Conservation (phyloP, 129 eudicot species). For the Chrysanthemum seticuspe region DNA sequence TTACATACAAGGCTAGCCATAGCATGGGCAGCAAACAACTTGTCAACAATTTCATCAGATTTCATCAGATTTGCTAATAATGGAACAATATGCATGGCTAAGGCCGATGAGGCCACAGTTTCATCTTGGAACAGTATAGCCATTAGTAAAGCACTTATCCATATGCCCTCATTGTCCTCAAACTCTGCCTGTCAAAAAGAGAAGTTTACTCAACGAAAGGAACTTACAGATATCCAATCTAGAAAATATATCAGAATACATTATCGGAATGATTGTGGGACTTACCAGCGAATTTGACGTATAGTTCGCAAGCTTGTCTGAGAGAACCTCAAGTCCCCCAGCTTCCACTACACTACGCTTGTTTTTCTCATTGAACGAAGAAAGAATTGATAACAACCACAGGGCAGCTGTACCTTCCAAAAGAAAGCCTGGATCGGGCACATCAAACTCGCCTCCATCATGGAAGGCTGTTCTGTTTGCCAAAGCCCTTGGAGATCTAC, state of each 20-base stretch:
- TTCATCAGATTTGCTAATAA: conserved; percentile 54
- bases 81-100: conserved; percentile 50
- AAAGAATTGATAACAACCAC: conserved; percentile 67
- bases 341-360: conserved; percentile 59
- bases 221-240: neutral
- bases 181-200: conserved; percentile 57
- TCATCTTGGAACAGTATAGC: conserved; percentile 70
- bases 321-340: conserved; percentile 69
- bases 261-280: conserved; percentile 8
- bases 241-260: neutral
- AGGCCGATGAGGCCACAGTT: conserved; percentile 50
- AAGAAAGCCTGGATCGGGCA: conserved; percentile 64
- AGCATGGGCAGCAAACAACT: conserved; percentile 73
- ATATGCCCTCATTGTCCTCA: conserved; percentile 67
- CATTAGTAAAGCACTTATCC: conserved; percentile 63
- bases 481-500: conserved; percentile 45
- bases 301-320: conserved; percentile 56
- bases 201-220: neutral
- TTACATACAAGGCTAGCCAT: conserved; percentile 66
- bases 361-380: conserved; percentile 47
- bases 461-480: conserved; percentile 48
- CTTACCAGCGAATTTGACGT: conserved; percentile 55
- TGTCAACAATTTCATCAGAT: conserved; percentile 66
- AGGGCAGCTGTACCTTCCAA: conserved; percentile 69
- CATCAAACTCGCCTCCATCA: conserved; percentile 52